Evolutionary conservation across 192 early-diverging fungal genomes (phyloP).

Genomic region (Dispira parvispora): DNA sequence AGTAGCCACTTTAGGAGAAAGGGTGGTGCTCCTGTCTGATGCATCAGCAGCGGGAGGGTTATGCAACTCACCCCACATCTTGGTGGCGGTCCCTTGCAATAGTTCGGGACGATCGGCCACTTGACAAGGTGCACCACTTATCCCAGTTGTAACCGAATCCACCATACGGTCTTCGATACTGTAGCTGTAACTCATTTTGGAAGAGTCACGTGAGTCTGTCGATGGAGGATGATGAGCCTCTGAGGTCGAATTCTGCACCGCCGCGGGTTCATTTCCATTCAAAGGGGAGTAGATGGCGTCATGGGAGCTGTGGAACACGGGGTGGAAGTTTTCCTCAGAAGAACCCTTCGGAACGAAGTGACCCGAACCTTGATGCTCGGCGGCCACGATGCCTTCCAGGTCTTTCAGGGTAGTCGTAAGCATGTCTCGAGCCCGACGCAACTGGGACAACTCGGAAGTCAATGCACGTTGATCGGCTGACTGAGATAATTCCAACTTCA

Average conservation of each 20-base stretch:
- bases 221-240: neutral
- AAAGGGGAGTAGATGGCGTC: slow-evolving; percentile 8
- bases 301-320: slow-evolving; percentile 8
- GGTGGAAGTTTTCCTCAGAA: neutral
- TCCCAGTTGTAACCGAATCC: neutral
- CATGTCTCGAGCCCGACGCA: slow-evolving; percentile 7
- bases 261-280: neutral
- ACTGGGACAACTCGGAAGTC: neutral
- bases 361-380: neutral
- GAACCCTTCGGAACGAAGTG: neutral
- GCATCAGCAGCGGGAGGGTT: too few species aligned
- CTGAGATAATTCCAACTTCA: neutral
- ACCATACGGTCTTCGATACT: neutral
- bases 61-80: neutral
- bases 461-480: slow-evolving; percentile 1
- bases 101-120: neutral
- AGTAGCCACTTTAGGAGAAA: neutral
- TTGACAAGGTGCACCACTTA: neutral
- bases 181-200: neutral
- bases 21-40: neutral
- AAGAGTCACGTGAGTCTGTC: neutral
- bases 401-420: neutral
- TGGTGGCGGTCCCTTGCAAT: neutral
- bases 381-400: neutral
- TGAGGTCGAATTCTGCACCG: neutral